Evolutionary conservation across 2,329 filamentous ascomycete species (phyloP), one percentile per base, ranked within the genome.

Genomic region (Xylariales sp.): DNA sequence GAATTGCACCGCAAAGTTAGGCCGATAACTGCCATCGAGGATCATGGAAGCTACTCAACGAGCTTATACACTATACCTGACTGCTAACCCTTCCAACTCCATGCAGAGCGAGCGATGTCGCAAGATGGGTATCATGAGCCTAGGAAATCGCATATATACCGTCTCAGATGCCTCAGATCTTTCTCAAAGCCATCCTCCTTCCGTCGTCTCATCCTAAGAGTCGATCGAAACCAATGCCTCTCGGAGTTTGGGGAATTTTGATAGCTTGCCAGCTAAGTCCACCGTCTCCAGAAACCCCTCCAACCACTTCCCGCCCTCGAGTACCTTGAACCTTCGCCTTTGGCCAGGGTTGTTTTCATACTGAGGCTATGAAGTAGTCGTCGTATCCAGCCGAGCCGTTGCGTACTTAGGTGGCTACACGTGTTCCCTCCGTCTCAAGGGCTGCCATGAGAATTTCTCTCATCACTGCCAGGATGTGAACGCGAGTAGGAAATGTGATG

Each of bases 381-480:
- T 53, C 46, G 19, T 44, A 53, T 31, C 45, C 40, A n/a, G 34
- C 45, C 14, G 44, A 38, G 15, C 28, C 40, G n/a, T 45, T 34
- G 11, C 43, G 44, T 21, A 44, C 46, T 32, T 45, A 39, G 18
- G 21, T 36, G 34, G 50, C 49, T 10, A 47, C 41, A 19, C 27
- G 25, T 12, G 41, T 33, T 11, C 7, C 20, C 9, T 46, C 37
- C 2, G 50, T 47, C 15, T 52, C 47, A 1, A 53, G 34, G 4
- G 46, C 47, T 14, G 45, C 45, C 21, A 39, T 38, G 16, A 52
- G 43, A 14, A 53, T 41, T 39, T 52, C 47, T 7, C 47, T 44
- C 50, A 53, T 53, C 22, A 51, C 47, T 25, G 45, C 47, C 4
- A 54, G 42, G 22, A 54, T 49, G 41, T 54, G 51, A 14, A 49